Evolutionary conservation across 768 basidiomycete species (phyloP).

Genomic region (Collybiopsis luxurians): DNA sequence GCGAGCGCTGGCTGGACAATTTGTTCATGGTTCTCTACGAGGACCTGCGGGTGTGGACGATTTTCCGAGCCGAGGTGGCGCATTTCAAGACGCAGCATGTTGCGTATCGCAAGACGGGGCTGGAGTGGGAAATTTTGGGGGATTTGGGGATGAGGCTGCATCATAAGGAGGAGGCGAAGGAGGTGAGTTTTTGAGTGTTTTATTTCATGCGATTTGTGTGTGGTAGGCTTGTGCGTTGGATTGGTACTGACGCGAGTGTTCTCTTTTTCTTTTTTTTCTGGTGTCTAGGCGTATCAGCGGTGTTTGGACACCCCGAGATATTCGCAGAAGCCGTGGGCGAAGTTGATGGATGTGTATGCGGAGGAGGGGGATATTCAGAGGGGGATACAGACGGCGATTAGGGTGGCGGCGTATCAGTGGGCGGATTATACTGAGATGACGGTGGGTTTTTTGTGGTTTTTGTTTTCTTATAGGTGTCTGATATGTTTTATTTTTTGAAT

Average conservation of each 20-base stretch:
- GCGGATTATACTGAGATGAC: conserved; percentile 89
- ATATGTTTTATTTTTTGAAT: too few species aligned
- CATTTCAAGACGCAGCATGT: conserved; percentile 99
- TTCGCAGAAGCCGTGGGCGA: conserved; percentile 89
- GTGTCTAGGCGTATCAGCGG: conserved; percentile 71
- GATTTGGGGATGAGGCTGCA: conserved; percentile 91
- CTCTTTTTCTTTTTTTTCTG: not conserved
- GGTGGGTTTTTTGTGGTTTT: conserved; percentile 41
- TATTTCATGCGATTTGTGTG: not conserved
- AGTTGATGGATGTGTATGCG: conserved; percentile 94
- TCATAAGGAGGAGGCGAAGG: conserved; percentile 98
- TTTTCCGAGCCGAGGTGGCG: conserved; percentile 96
- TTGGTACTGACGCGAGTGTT: too few species aligned
- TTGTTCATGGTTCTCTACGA: conserved; percentile 98
- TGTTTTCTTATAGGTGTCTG: too few species aligned
- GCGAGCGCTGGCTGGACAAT: conserved; percentile 97
- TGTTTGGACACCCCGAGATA: conserved; percentile 87
- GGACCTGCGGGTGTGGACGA: conserved; percentile 97
- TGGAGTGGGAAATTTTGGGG: conserved; percentile 98
- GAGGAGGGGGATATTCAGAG: conserved; percentile 94
- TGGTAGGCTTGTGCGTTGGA: too few species aligned
- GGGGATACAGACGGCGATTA: conserved; percentile 87
- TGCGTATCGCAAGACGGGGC: conserved; percentile 93
- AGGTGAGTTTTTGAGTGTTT: conserved; percentile 27
- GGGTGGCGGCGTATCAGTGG: conserved; percentile 89